phyloP scores from a whole-genome alignment of 108 stramenopile genomes.

The Pseudonitzschia delicatissima region DNA sequence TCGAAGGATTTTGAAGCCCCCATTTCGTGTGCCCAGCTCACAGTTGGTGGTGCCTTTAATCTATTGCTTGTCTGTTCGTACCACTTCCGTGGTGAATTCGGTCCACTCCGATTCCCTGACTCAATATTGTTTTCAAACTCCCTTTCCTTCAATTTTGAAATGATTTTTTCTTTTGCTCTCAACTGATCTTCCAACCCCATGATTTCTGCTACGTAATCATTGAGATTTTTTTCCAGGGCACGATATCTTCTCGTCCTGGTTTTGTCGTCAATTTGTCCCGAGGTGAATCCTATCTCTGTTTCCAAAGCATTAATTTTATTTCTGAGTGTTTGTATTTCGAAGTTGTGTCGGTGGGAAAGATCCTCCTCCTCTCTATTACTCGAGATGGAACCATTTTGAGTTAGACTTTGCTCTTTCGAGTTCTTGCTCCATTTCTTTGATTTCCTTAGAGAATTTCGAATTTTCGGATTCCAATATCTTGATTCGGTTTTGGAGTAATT shows the following conservation, averaged over 20 bases:
- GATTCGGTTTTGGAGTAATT: constrained; percentile 16
- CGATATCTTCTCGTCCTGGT: constrained; percentile 14
- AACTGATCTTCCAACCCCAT: constrained; percentile 28
- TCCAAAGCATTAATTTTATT: constrained; percentile 20
- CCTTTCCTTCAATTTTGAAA: constrained; percentile 17
- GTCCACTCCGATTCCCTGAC: background rate
- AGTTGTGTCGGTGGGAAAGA: background rate
- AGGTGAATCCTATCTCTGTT: constrained; percentile 15
- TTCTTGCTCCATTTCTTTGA: constrained; percentile 5
- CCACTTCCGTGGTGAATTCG: background rate
- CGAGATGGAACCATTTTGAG: background rate
- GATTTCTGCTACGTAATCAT: constrained; percentile 26
- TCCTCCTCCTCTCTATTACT: background rate
- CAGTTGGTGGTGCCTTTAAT: background rate
- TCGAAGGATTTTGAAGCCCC: background rate
- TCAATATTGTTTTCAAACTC: constrained; percentile 1
- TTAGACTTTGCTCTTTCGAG: background rate
- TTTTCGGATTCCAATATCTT: constrained; percentile 27
- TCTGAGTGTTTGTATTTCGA: constrained; percentile 13
- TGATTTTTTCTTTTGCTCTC: constrained; percentile 18
- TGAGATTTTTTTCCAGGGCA: constrained; percentile 20
- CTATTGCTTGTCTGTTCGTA: background rate
- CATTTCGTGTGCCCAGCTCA: background rate
- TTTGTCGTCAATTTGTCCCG: constrained; percentile 15
- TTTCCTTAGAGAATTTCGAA: background rate